Evolutionary conservation across 345 rosid species (phyloP), one percentile per base, ranked within the genome.

Genomic region (Eucalyptus lansdowneana): DNA sequence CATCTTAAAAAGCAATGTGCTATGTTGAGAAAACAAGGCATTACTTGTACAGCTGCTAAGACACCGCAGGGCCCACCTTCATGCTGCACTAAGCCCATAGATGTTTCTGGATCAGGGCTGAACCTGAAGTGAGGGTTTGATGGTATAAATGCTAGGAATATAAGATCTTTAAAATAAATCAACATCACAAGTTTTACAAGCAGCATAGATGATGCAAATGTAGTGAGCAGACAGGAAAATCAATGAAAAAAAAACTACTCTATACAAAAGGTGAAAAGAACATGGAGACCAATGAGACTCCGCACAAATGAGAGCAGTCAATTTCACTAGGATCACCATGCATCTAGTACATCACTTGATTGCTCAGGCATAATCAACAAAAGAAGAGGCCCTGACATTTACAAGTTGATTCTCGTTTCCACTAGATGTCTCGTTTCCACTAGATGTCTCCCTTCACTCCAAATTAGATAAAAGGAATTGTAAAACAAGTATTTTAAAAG

Each of bases 31-130:
- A 89, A 56, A 49, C 81, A 87, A 72, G 89, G 42, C 88, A 90
- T 94, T 96, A 98, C 99, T 94, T 98, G 99, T 90, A 98, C 89
- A 87, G 99, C 94, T 87, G 99, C 99, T 93, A 98, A 95, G 92
- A 98, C 99, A 89, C 99, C 99, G 88, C 99, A 98, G 85, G 99
- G 99, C 88, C 99, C 99, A 90, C 99, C 99, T 96, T 98, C 99
- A 94, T 97, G 99, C 97, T 98, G 99, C 95, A 98, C 99, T 90
- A 98, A 93, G 86, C 99, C 99, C 96, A 96, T 96, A 83, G 98
- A 95, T 89, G 99, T 98, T 92, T 96, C 99, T 91, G 97, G 97
- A 94, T 97, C 99, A 92, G 93, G 92, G 93, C 99, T 98, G 94
- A 96, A 98, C 97, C 99, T 98, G 90, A 90, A 93, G 89, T 88